Conservation (phyloP, 352 stramenopile genomes). For the Albugo laibachii region DNA sequence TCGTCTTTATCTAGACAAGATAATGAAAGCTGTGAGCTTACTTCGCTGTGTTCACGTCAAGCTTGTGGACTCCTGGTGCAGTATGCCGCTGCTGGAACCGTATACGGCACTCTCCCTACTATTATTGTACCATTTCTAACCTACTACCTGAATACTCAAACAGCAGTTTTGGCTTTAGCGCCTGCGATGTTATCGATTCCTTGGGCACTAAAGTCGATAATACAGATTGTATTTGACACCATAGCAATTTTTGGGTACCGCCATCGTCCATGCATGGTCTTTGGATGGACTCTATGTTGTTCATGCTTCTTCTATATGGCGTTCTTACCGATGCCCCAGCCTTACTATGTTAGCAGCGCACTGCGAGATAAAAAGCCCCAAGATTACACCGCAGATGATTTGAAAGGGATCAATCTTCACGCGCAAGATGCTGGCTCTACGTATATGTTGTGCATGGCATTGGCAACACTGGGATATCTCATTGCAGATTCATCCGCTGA, state of each 20-base stretch:
- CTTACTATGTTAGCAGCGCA: constrained; percentile 19
- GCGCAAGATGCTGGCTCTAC: constrained; percentile 19
- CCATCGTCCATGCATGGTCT: constrained; percentile 13
- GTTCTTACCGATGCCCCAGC: constrained; percentile 19
- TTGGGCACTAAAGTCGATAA: constrained; percentile 28
- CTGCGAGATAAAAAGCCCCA: constrained; percentile 10
- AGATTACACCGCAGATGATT: constrained; percentile 9
- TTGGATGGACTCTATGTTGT: constrained; percentile 25
- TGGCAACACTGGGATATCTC: constrained; percentile 55
- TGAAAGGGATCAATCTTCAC: constrained; percentile 6
- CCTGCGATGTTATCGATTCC: constrained; percentile 24
- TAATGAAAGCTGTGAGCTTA: too few species aligned
- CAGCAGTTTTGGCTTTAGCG: constrained; percentile 30
- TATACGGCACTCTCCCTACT: constrained; percentile 41
- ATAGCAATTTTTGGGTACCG: constrained; percentile 10
- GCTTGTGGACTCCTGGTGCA: constrained; percentile 35
- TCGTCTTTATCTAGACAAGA: too few species aligned
- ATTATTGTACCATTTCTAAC: constrained; percentile 62
- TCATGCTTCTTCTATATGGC: constrained; percentile 22
- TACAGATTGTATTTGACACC: constrained; percentile 18
- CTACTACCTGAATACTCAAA: constrained; percentile 35
- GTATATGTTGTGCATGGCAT: constrained; percentile 46
- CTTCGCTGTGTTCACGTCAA: constrained; percentile 7
- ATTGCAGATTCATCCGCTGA: constrained; percentile 52
- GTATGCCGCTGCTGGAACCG: constrained; percentile 43